These are phyloP conservation scores for Thuidium tamariscinum DNA, from an alignment of 225 moss, liverwort and hornwort species.

Conservation along the genomic window DNA sequence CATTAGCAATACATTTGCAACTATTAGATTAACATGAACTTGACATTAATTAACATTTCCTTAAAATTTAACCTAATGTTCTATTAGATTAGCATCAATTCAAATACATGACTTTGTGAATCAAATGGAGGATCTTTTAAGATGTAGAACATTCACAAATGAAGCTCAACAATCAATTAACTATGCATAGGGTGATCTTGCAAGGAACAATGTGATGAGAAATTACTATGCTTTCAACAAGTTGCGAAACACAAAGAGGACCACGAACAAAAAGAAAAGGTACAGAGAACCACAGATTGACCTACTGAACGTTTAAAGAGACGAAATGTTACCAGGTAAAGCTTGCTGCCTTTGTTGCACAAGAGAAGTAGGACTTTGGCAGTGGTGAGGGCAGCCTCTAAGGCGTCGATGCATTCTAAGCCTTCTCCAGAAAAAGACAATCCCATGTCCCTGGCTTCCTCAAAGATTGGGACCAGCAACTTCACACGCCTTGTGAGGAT, in stretches of 20 bases:
- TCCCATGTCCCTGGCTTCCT: slow-evolving; percentile 55
- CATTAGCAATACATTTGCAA: background rate
- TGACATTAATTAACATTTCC: too few relatives aligned
- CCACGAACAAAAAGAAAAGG: background rate
- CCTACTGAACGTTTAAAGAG: background rate
- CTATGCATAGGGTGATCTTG: background rate
- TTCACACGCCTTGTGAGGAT: slow-evolving; percentile 59
- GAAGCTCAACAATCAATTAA: background rate
- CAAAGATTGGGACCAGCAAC: slow-evolving; percentile 65
- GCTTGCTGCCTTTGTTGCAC: slow-evolving; percentile 74
- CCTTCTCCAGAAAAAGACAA: slow-evolving; percentile 36
- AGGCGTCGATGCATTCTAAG: slow-evolving; percentile 28
- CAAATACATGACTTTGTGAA: background rate
- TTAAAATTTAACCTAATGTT: too few relatives aligned
- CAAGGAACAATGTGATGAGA: background rate
- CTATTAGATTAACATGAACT: background rate
- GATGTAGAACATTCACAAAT: background rate
- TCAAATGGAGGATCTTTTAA: background rate
- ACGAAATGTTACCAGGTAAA: slow-evolving; percentile 44
- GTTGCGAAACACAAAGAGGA: background rate
- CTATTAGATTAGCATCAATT: background rate
- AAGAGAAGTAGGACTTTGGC: slow-evolving; percentile 50
- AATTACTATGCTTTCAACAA: background rate
- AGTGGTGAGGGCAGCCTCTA: slow-evolving; percentile 42
- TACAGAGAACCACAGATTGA: background rate